phyloP scores from a whole-genome alignment of 2,329 filamentous ascomycete species.

The Diaporthe longicolla region DNA sequence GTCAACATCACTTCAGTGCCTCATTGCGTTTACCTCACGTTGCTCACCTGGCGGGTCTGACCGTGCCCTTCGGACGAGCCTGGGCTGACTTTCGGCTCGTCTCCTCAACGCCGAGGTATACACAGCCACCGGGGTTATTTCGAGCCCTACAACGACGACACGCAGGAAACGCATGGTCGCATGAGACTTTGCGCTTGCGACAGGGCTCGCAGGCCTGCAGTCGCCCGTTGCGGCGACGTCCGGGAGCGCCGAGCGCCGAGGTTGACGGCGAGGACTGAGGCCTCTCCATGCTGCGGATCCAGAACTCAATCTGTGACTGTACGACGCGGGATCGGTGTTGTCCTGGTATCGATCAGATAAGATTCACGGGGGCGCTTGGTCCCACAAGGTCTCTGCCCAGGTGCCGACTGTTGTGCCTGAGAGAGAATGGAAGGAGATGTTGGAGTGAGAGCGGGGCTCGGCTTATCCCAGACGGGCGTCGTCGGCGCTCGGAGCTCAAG shows the following conservation, averaged over 20 bases:
- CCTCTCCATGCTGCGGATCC: neutral
- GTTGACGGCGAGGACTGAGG: slow-evolving; percentile 3
- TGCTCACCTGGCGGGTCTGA: neutral
- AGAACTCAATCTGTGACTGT: neutral
- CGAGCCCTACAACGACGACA: slow-evolving; percentile 57
- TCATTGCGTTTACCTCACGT: neutral
- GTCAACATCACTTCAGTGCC: slow-evolving; percentile 1
- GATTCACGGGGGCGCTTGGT: neutral
- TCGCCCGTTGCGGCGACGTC: slow-evolving; percentile 44
- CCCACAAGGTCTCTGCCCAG: neutral
- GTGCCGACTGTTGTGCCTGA: neutral
- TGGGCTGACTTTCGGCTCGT: slow-evolving; percentile 40
- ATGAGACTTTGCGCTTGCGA: slow-evolving; percentile 59
- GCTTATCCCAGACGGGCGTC: neutral
- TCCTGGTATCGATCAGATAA: slow-evolving; percentile 14
- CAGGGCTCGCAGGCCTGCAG: slow-evolving; percentile 54
- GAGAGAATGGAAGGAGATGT: neutral
- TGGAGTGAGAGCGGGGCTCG: slow-evolving; percentile 4
- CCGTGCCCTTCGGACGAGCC: neutral
- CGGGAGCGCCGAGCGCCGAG: slow-evolving; percentile 36
- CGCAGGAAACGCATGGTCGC: slow-evolving; percentile 57
- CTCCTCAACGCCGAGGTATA: slow-evolving; percentile 50
- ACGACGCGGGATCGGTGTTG: neutral
- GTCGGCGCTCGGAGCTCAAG: neutral
- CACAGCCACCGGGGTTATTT: slow-evolving; percentile 51